Conservation (phyloP, 768 basidiomycete species). For the Xerocomus spinulosus region DNA sequence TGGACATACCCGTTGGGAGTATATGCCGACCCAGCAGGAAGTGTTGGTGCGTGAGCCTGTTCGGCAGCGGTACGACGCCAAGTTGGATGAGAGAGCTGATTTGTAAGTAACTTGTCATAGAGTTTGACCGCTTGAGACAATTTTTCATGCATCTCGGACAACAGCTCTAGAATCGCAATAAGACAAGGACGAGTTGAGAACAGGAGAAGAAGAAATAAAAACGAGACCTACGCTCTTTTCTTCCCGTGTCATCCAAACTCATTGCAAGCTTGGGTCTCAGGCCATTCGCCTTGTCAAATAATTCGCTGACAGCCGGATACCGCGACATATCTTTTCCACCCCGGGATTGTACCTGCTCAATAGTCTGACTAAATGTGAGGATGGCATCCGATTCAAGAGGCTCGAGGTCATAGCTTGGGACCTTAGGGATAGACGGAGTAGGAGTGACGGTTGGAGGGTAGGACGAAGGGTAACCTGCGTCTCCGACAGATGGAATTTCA, state of each 20-base stretch:
- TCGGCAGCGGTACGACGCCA: constrained; percentile 43
- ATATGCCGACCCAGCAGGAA: constrained; percentile 25
- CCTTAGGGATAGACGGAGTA: constrained; percentile 41
- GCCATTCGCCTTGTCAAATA: constrained; percentile 78
- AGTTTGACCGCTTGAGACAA: constrained; percentile 87
- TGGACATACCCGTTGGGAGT: constrained; percentile 32
- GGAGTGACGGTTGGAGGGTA: constrained; percentile 38
- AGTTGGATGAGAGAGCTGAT: constrained; percentile 70
- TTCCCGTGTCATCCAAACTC: constrained; percentile 76
- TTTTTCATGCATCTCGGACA: constrained; percentile 93
- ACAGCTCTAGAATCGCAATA: constrained; percentile 51
- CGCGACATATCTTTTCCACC: constrained; percentile 73
- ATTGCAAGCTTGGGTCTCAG: constrained; percentile 78
- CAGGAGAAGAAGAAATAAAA: not conserved
- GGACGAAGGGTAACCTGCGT: constrained; percentile 43
- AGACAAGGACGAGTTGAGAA: not conserved
- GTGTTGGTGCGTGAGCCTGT: constrained; percentile 14
- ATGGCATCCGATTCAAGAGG: constrained; percentile 82
- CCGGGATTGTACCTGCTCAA: constrained; percentile 77
- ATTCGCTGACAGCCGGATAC: constrained; percentile 78
- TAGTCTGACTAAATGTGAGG: constrained; percentile 84
- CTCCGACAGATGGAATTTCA: constrained; percentile 52
- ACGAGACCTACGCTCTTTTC: constrained; percentile 71
- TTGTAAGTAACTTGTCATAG: constrained; percentile 84
- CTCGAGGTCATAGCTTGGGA: constrained; percentile 77